These are phyloP conservation scores for Paxillus rubicundulus DNA, from an alignment of 768 basidiomycete species.

Conservation along the genomic window DNA sequence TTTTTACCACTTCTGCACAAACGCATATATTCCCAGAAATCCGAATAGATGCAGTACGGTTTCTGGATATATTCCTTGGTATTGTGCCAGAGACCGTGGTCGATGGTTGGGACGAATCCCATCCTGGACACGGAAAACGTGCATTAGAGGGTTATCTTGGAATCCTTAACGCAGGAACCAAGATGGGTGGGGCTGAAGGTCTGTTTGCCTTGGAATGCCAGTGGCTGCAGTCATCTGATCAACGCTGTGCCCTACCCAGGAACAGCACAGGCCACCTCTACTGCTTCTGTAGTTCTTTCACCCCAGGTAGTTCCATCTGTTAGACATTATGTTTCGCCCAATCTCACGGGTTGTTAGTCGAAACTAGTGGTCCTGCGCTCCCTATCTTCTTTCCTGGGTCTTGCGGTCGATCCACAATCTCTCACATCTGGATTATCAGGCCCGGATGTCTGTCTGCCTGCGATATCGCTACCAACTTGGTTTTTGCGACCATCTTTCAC, in stretches of 20 bases:
- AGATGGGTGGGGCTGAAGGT: slow-evolving; percentile 59
- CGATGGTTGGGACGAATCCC: slow-evolving; percentile 61
- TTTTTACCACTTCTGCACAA: slow-evolving; percentile 88
- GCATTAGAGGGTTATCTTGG: slow-evolving; percentile 79
- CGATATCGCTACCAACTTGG: slow-evolving; percentile 48
- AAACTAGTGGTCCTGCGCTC: slow-evolving; percentile 76
- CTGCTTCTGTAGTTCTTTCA: slow-evolving; percentile 64
- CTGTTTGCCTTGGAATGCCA: slow-evolving; percentile 5
- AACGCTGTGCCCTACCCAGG: slow-evolving; percentile 13
- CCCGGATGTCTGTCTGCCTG: slow-evolving; percentile 8
- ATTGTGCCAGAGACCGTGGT: slow-evolving; percentile 65
- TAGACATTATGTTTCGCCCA: not conserved
- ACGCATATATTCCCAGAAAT: slow-evolving; percentile 96
- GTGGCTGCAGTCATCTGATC: not conserved
- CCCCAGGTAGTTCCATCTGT: slow-evolving; percentile 44
- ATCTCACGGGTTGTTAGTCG: slow-evolving; percentile 46
- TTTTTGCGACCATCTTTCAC: slow-evolving; percentile 63
- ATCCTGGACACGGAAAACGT: slow-evolving; percentile 53
- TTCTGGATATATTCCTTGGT: slow-evolving; percentile 73
- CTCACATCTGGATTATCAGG: slow-evolving; percentile 15
- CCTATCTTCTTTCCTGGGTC: slow-evolving; percentile 61
- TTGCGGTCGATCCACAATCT: slow-evolving; percentile 37
- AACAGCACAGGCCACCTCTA: slow-evolving; percentile 48
- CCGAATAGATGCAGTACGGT: slow-evolving; percentile 81
- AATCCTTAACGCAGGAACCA: slow-evolving; percentile 68